Percentiles rank a stretch among this genome's conserved stretches.
These are phyloP conservation scores for Fusarium sp. DNA, from an alignment of 2,329 filamentous ascomycete species.

Conservation along the genomic window DNA sequence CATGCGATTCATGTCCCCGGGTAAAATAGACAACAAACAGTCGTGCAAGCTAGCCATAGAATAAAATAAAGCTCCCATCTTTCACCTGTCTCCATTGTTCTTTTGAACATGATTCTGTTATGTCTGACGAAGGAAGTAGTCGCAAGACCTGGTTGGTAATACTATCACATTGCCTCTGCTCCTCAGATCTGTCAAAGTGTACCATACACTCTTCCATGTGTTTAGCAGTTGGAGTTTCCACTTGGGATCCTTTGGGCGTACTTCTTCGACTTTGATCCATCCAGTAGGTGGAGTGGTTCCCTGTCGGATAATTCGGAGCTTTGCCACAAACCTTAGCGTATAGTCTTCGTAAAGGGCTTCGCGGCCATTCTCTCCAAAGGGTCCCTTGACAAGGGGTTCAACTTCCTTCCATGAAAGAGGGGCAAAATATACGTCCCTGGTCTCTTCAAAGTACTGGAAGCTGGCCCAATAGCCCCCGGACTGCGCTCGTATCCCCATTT, in stretches of 20 bases:
- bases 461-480: accelerated
- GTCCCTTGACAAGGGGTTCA: accelerated
- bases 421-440: neutral
- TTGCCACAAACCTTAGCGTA: neutral
- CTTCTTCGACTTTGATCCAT: neutral
- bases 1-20: too few relatives aligned
- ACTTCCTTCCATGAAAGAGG: neutral
- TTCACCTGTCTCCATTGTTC: accelerated
- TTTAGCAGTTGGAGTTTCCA: accelerated
- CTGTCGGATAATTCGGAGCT: neutral
- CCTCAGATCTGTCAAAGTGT: neutral
- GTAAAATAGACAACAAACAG: neutral
- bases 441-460: neutral
- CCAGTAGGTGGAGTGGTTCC: neutral
- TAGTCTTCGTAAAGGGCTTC: neutral
- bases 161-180: too few relatives aligned
- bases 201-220: neutral
- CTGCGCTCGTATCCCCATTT: neutral
- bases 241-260: accelerated
- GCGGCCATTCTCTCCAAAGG: accelerated
- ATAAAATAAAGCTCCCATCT: neutral
- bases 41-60: neutral
- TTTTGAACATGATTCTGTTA: neutral
- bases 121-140: neutral
- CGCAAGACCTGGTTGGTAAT: neutral